Evolutionary conservation across 1,284 basidiomycete genomes (phyloP), one percentile per base, ranked within the genome.

Genomic region (Fomes fomentarius): DNA sequence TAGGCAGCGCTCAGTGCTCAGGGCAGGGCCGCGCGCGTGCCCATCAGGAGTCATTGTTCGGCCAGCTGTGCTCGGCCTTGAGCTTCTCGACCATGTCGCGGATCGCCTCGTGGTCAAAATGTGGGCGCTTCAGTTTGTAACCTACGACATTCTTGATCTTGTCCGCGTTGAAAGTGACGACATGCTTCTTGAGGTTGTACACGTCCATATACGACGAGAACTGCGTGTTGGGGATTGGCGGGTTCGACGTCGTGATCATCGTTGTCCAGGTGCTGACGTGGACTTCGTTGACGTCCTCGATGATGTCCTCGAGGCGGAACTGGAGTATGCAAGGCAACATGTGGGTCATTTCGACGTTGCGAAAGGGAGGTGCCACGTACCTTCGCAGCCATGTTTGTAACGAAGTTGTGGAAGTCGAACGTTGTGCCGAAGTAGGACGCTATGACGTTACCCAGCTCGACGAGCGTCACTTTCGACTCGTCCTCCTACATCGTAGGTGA

Each of bases 281-380:
- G 62, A 85, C 84, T 68, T 94, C 93, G 67, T 95, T 95, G 66
- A 94, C 91, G 47, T 94, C 91, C 65, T 94, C 91, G 2, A 94
- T 82, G 54, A 84, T 74, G 60, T 91, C 89, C 38, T 88, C 82
- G 39, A 87, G 80, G 64, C 74, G 78, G 67, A 83, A 72, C 80
- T 82, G 49, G 11, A 26, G 42, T 12, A n/a, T 30, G 12, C 28
- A 30, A 44, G 10, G 30, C 26, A 12, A 30, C 22, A 42, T 10
- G 31, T 43, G 17, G 37, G n/a, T n/a, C n/a, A n/a, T n/a, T n/a
- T n/a, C n/a, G n/a, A n/a, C n/a, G n/a, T n/a, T n/a, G n/a, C n/a
- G n/a, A n/a, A n/a, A 50, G 24, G 28, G 24, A 38, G 4, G 49
- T 52, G 15, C 38, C 11, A 63, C 67, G 39, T 56, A 85, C 90